Evolutionary conservation across 257 asterid genomes (phyloP).

Genomic region (Jaltomata sinuosa): DNA sequence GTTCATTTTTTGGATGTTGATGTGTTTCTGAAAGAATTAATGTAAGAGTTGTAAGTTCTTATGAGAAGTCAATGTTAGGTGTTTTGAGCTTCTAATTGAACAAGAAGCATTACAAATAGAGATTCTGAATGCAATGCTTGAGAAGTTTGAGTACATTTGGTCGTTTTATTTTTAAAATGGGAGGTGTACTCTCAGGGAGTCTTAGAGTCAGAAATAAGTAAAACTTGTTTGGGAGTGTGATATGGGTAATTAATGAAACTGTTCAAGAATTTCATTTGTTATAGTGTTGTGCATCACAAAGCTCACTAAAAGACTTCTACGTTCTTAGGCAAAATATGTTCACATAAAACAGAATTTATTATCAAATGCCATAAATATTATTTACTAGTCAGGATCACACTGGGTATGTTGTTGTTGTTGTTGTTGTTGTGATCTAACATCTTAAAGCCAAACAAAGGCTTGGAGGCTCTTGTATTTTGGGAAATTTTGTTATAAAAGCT

Average conservation of each 20-base stretch:
- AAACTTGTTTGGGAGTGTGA: neutral
- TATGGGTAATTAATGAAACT: neutral
- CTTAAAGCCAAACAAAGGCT: neutral
- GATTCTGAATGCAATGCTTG: neutral
- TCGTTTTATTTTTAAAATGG: neutral
- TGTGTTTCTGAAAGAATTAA: neutral
- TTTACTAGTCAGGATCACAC: neutral
- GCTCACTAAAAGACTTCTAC: neutral
- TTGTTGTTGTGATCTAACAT: neutral
- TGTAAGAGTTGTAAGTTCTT: neutral
- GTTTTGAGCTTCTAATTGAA: neutral
- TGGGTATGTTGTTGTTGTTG: neutral
- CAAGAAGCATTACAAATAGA: neutral
- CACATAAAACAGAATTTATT: neutral
- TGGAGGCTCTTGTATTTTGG: neutral
- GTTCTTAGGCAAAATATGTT: neutral
- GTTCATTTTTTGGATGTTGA: neutral
- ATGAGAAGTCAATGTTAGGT: neutral
- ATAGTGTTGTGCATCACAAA: neutral
- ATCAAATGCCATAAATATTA: neutral
- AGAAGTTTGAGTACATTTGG: neutral
- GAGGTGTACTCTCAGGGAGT: neutral
- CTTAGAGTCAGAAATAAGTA: neutral
- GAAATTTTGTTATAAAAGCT: neutral
- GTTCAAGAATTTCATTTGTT: neutral